Evolutionary conservation across 1,139 yeast genomes (phyloP), one percentile per base, ranked within the genome.

Genomic region (Yamadazyma blattariae): DNA sequence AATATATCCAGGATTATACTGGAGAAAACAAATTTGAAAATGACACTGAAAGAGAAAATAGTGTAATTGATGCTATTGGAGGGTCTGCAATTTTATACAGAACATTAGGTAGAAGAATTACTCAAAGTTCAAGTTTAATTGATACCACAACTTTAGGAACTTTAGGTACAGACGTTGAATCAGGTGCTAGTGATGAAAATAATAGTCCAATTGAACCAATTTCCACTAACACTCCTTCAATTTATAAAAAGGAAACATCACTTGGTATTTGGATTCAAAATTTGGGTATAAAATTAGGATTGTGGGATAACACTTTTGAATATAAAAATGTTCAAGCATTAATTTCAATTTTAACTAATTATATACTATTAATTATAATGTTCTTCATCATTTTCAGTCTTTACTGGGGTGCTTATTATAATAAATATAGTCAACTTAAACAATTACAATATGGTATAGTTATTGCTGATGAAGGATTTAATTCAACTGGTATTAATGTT

Each of bases 321-420:
- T 48, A 47, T 4, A 51, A 50, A 14, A 43, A 64, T 6, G n/a
- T 25, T 20, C 24, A 25, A 19, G 25, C 21, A 7, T n/a, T 31
- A 5, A 29, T 44, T 49, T 19, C 37, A 45, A 10, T 50, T 57
- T 11, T 32, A 4, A 34, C 40, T 10, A 58, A 60, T 43, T 61
- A 61, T 35, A 23, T 52, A 12, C 52, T 36, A 29, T 44, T 61
- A 33, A 31, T 59, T 3, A 15, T 52, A 7, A 61, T 61, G 1
- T 59, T 61, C 35, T 37, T 50, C 15, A 33, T 45, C 3, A 53
- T 56, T 2, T 50, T 61, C 14, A 54, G 57, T 36, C 46, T 61
- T 16, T 62, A 61, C 37, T 61, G 67, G 64, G 67, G 66, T 5
- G 44, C 60, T 3, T 61, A 57, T 41, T 58, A 46, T 27, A 35